A percentile compares a stretch with the other conserved stretches of the same genome.
These are phyloP conservation scores for Amphibolis antarctica DNA, from an alignment of 106 monocot genomes.

Conservation along the genomic window DNA sequence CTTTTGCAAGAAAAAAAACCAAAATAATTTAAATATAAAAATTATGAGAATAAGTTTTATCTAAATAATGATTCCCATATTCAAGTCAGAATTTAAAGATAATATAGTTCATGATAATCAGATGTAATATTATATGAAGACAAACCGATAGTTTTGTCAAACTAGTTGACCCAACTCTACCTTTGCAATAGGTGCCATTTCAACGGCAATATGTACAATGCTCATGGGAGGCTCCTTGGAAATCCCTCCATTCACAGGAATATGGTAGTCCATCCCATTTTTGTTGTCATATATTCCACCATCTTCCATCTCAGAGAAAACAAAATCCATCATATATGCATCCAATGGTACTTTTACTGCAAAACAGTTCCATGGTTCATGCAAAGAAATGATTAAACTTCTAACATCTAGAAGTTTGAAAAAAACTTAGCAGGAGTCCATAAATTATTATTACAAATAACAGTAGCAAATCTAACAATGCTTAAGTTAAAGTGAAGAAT, in stretches of 20 bases:
- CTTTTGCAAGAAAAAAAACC: too few relatives aligned
- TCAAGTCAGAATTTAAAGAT: too few relatives aligned
- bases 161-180: slow-evolving; percentile 20
- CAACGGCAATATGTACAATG: slow-evolving; percentile 87
- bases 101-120: too few relatives aligned
- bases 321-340: slow-evolving; percentile 95
- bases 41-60: too few relatives aligned
- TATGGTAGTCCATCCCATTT: slow-evolving; percentile 92
- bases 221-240: slow-evolving; percentile 73
- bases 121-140: too few relatives aligned
- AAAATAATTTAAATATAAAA: too few relatives aligned
- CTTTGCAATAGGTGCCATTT: slow-evolving; percentile 99
- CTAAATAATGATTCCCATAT: too few relatives aligned
- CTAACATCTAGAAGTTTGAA: too few relatives aligned
- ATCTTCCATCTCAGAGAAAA: slow-evolving; percentile 89
- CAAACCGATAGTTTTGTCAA: neutral
- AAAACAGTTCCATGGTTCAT: slow-evolving; percentile 9
- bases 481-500: too few relatives aligned
- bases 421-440: too few relatives aligned
- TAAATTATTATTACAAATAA: too few relatives aligned
- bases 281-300: slow-evolving; percentile 94
- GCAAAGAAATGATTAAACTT: neutral
- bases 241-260: slow-evolving; percentile 63
- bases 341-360: slow-evolving; percentile 81
- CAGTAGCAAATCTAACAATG: too few relatives aligned